phyloP scores from a whole-genome alignment of 108 stramenopile species.

The Chaetoceros muelleri region DNA sequence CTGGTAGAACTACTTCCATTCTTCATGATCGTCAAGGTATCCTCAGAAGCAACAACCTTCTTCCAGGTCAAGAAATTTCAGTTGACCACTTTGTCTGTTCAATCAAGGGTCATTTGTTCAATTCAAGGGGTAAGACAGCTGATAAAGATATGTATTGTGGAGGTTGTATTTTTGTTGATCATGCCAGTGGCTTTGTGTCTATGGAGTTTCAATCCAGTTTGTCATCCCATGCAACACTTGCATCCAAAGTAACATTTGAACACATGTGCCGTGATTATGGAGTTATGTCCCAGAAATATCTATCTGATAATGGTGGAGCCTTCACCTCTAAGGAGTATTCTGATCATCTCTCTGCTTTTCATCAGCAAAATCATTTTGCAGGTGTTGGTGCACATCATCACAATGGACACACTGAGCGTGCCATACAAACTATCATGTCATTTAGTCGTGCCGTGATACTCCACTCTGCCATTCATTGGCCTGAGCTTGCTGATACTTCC shows the following conservation, averaged over 20 bases:
- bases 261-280: conserved; percentile 1
- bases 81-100: neutral
- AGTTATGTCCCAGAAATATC: conserved; percentile 8
- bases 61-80: conserved; percentile 14
- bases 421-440: conserved; percentile 17
- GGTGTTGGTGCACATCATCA: conserved; percentile 11
- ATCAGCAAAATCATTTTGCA: neutral
- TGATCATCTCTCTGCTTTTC: conserved; percentile 2
- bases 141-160: conserved; percentile 4
- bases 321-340: conserved; percentile 7
- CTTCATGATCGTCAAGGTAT: conserved; percentile 5
- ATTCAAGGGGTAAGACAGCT: neutral
- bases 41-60: conserved; percentile 7
- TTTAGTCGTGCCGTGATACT: conserved; percentile 31
- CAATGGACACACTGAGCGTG: conserved; percentile 27
- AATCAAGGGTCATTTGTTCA: neutral
- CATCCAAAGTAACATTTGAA: conserved; percentile 18
- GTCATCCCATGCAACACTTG: conserved; percentile 13
- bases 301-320: conserved; percentile 12
- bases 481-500: neutral
- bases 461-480: conserved; percentile 28
- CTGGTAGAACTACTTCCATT: neutral
- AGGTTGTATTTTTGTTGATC: conserved; percentile 37
- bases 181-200: conserved; percentile 22
- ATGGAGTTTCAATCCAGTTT: conserved; percentile 16